phyloP scores from a whole-genome alignment of 148 eudicot species.

The Fagopyrum esculentum region DNA sequence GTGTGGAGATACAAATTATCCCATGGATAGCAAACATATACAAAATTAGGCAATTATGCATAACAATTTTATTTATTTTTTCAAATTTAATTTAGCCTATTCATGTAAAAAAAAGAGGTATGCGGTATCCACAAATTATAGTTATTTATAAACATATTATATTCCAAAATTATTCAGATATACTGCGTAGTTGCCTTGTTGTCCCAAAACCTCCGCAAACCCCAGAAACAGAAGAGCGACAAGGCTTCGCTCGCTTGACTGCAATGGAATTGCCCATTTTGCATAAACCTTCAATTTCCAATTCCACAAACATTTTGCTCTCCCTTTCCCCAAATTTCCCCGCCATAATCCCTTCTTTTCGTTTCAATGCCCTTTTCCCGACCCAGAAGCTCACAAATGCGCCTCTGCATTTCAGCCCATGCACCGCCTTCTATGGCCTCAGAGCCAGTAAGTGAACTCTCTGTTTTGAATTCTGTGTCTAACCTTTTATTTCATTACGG shows the following conservation, averaged over 20 bases:
- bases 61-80: too few species aligned
- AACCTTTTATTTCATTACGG: not conserved
- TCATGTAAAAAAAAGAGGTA: too few species aligned
- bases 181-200: not conserved
- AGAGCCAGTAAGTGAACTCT: conserved; percentile 7
- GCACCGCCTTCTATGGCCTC: not conserved
- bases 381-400: conserved; percentile 11
- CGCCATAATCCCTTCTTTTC: not conserved
- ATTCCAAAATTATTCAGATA: too few species aligned
- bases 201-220: conserved; percentile 9
- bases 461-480: too few species aligned
- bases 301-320: not conserved
- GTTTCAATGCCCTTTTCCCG: not conserved
- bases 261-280: conserved; percentile 13
- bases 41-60: too few species aligned
- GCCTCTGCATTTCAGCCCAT: not conserved
- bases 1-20: too few species aligned
- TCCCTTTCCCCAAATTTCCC: conserved; percentile 6
- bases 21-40: too few species aligned
- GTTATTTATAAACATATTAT: too few species aligned
- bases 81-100: too few species aligned
- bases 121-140: too few species aligned
- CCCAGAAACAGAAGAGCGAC: not conserved
- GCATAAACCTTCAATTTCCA: conserved; percentile 7
- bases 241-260: not conserved